Evolutionary conservation across 2,329 filamentous ascomycete genomes (phyloP).

Genomic region (Lasiodiplodia sp.): DNA sequence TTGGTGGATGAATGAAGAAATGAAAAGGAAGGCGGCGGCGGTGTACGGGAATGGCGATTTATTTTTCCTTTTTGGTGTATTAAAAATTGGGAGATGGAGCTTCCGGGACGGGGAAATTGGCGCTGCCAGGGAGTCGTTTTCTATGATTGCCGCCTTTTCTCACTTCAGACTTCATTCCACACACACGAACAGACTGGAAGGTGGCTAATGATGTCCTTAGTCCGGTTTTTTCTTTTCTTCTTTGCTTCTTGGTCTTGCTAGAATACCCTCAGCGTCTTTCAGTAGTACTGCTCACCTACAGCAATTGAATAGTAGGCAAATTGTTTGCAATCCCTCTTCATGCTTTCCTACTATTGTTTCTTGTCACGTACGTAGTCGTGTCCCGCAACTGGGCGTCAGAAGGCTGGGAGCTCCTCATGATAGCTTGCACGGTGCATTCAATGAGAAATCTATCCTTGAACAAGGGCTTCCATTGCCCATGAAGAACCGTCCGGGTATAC

Average conservation of each 20-base stretch:
- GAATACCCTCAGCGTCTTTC: conserved; percentile 4
- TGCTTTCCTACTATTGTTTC: too few relatives aligned
- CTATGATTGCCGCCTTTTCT: background rate
- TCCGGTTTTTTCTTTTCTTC: background rate
- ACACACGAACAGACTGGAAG: background rate
- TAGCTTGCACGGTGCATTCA: too few relatives aligned
- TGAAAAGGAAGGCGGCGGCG: background rate
- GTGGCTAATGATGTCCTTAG: background rate
- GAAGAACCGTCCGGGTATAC: too few relatives aligned
- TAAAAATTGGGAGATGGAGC: background rate
- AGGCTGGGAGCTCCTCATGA: too few relatives aligned
- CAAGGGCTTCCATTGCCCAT: too few relatives aligned
- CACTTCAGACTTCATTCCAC: background rate
- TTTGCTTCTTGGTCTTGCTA: background rate
- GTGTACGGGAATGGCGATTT: background rate
- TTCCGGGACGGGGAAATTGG: background rate
- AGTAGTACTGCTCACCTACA: background rate
- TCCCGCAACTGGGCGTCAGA: too few relatives aligned
- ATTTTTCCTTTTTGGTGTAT: background rate
- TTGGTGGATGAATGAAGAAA: background rate
- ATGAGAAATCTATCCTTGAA: too few relatives aligned
- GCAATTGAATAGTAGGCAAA: background rate
- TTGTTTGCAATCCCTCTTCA: background rate
- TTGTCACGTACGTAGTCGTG: too few relatives aligned
- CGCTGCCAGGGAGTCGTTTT: background rate